Percentiles rank a stretch among this genome's conserved stretches.
Evolutionary conservation across 2,329 filamentous ascomycete species (phyloP).

Genomic region (Epichloe gansuensis): DNA sequence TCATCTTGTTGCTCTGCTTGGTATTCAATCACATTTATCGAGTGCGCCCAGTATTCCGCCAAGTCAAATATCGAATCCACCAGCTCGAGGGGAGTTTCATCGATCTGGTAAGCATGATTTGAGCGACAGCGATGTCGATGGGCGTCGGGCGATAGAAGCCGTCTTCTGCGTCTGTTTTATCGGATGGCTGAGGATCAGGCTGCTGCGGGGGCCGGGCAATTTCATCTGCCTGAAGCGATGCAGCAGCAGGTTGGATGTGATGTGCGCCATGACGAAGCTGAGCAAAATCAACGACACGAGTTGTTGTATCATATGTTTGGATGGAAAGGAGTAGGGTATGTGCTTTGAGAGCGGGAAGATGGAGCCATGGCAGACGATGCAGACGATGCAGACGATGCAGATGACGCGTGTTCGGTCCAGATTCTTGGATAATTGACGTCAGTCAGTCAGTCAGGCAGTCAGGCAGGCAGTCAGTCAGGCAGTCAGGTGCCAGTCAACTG

Average conservation of each 20-base stretch:
- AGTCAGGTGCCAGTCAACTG: too few species aligned
- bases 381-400: background rate
- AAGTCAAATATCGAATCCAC: constrained; percentile 44
- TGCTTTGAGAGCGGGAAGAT: background rate
- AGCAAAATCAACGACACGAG: constrained; percentile 6
- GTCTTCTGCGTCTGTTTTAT: constrained; percentile 4
- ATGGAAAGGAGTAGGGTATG: background rate
- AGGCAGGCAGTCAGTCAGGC: too few species aligned
- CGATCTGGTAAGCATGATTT: constrained; percentile 32
- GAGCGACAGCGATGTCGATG: constrained; percentile 37
- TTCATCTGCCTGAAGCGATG: constrained; percentile 7
- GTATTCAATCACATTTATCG: constrained; percentile 22
- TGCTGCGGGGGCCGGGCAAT: background rate
- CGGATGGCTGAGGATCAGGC: constrained; percentile 1
- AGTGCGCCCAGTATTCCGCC: constrained; percentile 52
- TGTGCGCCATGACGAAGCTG: constrained; percentile 16
- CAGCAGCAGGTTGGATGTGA: constrained; percentile 14
- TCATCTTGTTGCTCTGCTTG: constrained; percentile 10
- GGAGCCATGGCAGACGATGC: background rate
- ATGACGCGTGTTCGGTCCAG: too few species aligned
- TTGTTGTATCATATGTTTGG: constrained; percentile 3
- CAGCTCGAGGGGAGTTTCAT: constrained; percentile 40
- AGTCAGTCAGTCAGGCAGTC: too few species aligned
- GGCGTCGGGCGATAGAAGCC: constrained; percentile 24
- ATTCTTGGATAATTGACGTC: too few species aligned